Evolutionary conservation across 2,329 filamentous ascomycete species (phyloP), one percentile per base, ranked within the genome.

Genomic region (Aureobasidium namibiae): DNA sequence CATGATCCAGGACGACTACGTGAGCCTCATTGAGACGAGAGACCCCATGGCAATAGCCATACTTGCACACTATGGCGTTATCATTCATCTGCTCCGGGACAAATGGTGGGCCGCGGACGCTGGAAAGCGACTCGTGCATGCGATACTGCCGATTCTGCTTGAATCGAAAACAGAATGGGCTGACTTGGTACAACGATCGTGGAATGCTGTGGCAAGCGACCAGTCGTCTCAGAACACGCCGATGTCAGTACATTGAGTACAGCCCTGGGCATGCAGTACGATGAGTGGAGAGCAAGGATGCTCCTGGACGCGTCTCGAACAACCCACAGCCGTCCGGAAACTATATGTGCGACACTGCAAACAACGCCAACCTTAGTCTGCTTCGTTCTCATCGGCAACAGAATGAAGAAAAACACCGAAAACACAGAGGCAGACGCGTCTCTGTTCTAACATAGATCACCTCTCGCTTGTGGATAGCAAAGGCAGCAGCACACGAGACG

Each of bases 21-120:
- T 60, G 9, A 18, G 13, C 1, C 46, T 45, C 2, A 45, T 60
- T 8, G 45, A 54, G 13, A 7, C 14, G 1, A 50, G 33, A 31
- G 38, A 60, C 1, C 26, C 48, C 4, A 16, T 60, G 21, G 38
- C 57, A 3, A 11, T 60, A 16, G 36, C 48, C 5, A 41, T 60
- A 23, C 36, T 60, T 11, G 46, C 26, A 11, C 57, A 60, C 31
- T 60, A 42, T n/a, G 57, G 38, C 4, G 23, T 60, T 7, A 38
- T 31, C 10, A 23, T 54, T 2, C 57, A 60, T 10, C 2, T 45
- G 18, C 36, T 60, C 1, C 38, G 38, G 1, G 31, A 46, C 18
- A 18, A 39, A 21, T 60, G 57, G 57, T 60, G 57, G 57, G 57
- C 57, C 2, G 42, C 31, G 16, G 23, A 54, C 33, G n/a, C 46